Conservation (phyloP, 2,329 filamentous ascomycete genomes). For the Ophiostoma perfectum region DNA sequence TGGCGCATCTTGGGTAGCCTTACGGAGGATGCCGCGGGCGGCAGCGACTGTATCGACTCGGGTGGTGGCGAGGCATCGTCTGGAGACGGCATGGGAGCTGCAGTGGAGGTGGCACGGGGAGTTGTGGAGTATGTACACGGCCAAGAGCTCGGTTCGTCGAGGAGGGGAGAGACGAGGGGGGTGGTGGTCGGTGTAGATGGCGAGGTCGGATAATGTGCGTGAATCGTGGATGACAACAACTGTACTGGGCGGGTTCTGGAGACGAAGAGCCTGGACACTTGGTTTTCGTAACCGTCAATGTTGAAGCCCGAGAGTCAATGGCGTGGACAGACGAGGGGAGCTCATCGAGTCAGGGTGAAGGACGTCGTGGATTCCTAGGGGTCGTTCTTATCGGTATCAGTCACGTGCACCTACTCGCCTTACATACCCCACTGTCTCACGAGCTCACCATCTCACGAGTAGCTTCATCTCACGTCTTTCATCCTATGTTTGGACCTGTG, state of each 20-base stretch:
- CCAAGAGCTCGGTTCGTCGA: neutral
- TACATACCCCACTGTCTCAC: neutral
- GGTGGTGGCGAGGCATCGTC: conserved; percentile 58
- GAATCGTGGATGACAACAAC: neutral
- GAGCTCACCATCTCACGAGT: conserved; percentile 5
- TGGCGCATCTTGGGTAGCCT: conserved; percentile 59
- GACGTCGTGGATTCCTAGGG: conserved; percentile 1
- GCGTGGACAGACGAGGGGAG: neutral
- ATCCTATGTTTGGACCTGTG: no score
- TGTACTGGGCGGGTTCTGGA: neutral
- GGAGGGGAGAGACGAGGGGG: neutral
- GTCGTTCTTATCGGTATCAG: conserved; percentile 8
- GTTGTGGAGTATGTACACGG: neutral
- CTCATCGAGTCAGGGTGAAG: neutral
- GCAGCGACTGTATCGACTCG: conserved; percentile 64
- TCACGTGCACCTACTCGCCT: neutral
- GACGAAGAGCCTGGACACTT: neutral
- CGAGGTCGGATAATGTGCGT: neutral
- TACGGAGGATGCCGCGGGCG: conserved; percentile 55
- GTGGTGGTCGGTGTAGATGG: neutral
- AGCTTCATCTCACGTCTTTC: neutral
- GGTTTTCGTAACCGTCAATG: neutral
- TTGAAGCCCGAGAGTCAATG: neutral
- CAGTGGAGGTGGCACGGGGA: neutral
- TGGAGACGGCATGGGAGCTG: conserved; percentile 60